These are phyloP conservation scores for Rosa multiflora DNA, from an alignment of 306 rosid species.

Conservation along the genomic window DNA sequence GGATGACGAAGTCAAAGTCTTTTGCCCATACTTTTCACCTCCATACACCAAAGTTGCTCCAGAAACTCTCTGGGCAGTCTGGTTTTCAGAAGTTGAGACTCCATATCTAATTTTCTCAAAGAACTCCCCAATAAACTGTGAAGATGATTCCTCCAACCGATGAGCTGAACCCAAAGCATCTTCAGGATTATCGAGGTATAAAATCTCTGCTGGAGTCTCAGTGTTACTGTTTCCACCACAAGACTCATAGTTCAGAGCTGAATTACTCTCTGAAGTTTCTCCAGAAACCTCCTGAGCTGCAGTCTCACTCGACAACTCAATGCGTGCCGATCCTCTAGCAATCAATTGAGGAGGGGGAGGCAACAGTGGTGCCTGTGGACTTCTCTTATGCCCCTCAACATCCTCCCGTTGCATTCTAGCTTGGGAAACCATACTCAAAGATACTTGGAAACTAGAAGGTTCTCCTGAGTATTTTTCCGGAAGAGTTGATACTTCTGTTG, in stretches of 20 bases:
- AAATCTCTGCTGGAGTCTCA: slow-evolving; percentile 38
- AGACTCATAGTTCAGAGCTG: slow-evolving; percentile 40
- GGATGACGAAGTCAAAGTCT: slow-evolving; percentile 22
- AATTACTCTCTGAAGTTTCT: slow-evolving; percentile 51
- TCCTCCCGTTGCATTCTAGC: slow-evolving; percentile 34
- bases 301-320: slow-evolving; percentile 34
- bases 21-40: slow-evolving; percentile 32
- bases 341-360: slow-evolving; percentile 60
- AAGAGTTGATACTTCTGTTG: slow-evolving; percentile 13
- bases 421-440: slow-evolving; percentile 37
- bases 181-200: slow-evolving; percentile 39
- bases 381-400: slow-evolving; percentile 39
- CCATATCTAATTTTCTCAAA: slow-evolving; percentile 54
- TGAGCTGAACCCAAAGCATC: slow-evolving; percentile 73
- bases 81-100: slow-evolving; percentile 50
- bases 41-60: slow-evolving; percentile 35
- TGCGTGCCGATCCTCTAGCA: slow-evolving; percentile 36
- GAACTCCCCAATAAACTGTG: slow-evolving; percentile 61
- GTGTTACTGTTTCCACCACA: slow-evolving; percentile 31
- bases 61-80: slow-evolving; percentile 33
- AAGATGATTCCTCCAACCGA: slow-evolving; percentile 58
- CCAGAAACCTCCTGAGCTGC: slow-evolving; percentile 35
- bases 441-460: slow-evolving; percentile 39
- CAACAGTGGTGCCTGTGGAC: slow-evolving; percentile 38
- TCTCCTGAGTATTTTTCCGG: slow-evolving; percentile 34